Conservation (phyloP, 2,329 filamentous ascomycete genomes). For the Monilinia fructigena region DNA sequence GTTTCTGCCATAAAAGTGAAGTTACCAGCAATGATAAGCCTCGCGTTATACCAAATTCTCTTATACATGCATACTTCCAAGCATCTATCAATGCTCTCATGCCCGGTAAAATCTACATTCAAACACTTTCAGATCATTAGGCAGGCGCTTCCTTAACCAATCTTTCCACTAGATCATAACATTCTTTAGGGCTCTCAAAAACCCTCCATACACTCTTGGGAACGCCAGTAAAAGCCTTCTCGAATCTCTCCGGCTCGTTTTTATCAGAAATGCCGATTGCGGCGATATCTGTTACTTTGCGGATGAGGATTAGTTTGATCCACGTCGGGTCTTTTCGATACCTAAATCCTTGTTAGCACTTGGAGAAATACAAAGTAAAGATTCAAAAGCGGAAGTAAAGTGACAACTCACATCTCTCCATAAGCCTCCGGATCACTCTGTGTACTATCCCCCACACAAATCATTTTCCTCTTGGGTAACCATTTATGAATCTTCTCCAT, state of each 20-base stretch:
- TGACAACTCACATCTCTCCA: slow-evolving; percentile 65
- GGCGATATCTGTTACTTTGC: slow-evolving; percentile 75
- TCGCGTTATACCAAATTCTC: background rate
- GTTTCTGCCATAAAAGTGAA: background rate
- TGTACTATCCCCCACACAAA: slow-evolving; percentile 87
- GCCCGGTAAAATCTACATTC: background rate
- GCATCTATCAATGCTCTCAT: background rate
- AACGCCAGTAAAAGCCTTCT: slow-evolving; percentile 75
- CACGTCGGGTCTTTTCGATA: slow-evolving; percentile 68
- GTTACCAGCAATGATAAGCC: background rate
- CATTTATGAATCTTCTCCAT: slow-evolving; percentile 76
- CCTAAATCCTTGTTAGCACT: slow-evolving; percentile 40
- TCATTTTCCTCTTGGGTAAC: slow-evolving; percentile 75
- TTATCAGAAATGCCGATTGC: slow-evolving; percentile 68
- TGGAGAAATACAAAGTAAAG: background rate
- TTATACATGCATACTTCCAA: background rate
- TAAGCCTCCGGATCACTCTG: slow-evolving; percentile 91
- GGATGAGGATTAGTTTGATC: slow-evolving; percentile 81
- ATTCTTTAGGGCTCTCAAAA: slow-evolving; percentile 75
- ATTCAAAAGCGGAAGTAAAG: background rate
- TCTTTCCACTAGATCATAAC: slow-evolving; percentile 45
- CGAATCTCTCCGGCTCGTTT: slow-evolving; percentile 73
- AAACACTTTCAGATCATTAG: background rate
- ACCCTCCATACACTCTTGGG: slow-evolving; percentile 74
- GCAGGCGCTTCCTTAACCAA: slow-evolving; percentile 21